These are phyloP conservation scores for Pyrenula aspistea DNA, from an alignment of 495 filamentous ascomycete genomes.

Conservation along the genomic window DNA sequence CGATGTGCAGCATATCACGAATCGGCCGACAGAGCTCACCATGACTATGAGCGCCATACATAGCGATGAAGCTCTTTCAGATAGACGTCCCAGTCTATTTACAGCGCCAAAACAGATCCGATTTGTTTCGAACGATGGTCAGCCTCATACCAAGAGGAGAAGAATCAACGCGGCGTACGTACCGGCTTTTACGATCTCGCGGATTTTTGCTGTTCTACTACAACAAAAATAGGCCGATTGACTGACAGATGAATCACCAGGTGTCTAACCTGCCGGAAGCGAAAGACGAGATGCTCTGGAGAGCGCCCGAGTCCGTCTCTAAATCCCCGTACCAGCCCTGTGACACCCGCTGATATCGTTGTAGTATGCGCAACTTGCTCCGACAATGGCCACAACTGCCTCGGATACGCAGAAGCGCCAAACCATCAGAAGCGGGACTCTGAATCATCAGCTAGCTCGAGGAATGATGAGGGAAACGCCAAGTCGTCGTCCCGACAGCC, in stretches of 20 bases:
- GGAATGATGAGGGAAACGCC: slow-evolving; percentile 13
- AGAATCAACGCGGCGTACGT: slow-evolving; percentile 73
- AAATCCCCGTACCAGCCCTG: neutral
- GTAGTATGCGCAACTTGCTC: slow-evolving; percentile 58
- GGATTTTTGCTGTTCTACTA: slow-evolving; percentile 13
- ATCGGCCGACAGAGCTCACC: neutral
- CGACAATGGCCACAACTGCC: slow-evolving; percentile 60
- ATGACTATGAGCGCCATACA: neutral
- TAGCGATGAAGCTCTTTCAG: neutral
- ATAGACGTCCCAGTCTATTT: slow-evolving; percentile 2
- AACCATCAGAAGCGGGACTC: slow-evolving; percentile 9
- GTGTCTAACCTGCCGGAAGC: slow-evolving; percentile 67
- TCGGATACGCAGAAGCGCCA: slow-evolving; percentile 47
- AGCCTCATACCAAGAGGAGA: slow-evolving; percentile 67
- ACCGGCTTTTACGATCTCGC: slow-evolving; percentile 6
- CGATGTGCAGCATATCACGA: neutral
- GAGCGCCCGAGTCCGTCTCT: slow-evolving; percentile 46
- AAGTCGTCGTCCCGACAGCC: neutral
- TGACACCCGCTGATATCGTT: neutral
- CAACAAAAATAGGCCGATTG: slow-evolving; percentile 7
- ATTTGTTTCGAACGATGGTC: slow-evolving; percentile 72
- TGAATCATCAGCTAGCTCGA: slow-evolving; percentile 9
- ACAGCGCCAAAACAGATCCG: slow-evolving; percentile 41
- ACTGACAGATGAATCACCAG: slow-evolving; percentile 24
- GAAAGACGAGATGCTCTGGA: slow-evolving; percentile 75